Evolutionary conservation across 345 rosid species (phyloP).

Genomic region (Microcos paniculata): DNA sequence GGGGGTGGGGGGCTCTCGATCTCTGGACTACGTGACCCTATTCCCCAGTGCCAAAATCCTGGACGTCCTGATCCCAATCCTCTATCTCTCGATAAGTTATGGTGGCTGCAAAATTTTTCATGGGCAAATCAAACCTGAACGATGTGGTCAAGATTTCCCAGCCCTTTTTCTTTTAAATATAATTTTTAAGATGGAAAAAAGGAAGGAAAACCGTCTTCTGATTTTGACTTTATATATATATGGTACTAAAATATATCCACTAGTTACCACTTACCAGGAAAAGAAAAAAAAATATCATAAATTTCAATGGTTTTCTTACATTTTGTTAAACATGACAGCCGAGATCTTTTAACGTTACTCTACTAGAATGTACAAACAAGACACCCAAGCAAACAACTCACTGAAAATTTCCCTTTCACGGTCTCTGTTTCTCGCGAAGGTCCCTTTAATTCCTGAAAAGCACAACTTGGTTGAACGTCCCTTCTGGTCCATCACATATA

Average conservation of each 20-base stretch:
- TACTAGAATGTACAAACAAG: background rate
- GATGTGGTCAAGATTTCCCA: background rate
- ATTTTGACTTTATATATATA: background rate
- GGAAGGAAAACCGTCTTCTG: background rate
- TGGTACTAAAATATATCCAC: too few species aligned
- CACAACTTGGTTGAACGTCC: background rate
- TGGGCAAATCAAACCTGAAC: background rate
- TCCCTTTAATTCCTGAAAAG: background rate
- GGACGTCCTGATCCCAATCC: background rate
- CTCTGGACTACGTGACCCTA: conserved; percentile 18
- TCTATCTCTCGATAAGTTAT: background rate
- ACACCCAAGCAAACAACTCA: background rate
- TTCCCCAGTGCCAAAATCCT: conserved; percentile 17
- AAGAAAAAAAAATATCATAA: too few species aligned
- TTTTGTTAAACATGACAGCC: too few species aligned
- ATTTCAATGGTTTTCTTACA: too few species aligned
- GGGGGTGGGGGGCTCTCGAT: background rate
- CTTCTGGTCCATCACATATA: too few species aligned
- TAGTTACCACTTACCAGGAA: too few species aligned
- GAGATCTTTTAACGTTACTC: background rate
- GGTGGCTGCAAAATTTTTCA: background rate
- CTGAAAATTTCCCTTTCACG: background rate
- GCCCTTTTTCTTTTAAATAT: background rate
- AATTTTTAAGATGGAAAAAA: too few species aligned
- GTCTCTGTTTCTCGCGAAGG: background rate